Percentiles rank a stretch among this genome's conserved stretches.
These are phyloP conservation scores for Penicillium silybi DNA, from an alignment of 495 filamentous ascomycete species.

Conservation along the genomic window DNA sequence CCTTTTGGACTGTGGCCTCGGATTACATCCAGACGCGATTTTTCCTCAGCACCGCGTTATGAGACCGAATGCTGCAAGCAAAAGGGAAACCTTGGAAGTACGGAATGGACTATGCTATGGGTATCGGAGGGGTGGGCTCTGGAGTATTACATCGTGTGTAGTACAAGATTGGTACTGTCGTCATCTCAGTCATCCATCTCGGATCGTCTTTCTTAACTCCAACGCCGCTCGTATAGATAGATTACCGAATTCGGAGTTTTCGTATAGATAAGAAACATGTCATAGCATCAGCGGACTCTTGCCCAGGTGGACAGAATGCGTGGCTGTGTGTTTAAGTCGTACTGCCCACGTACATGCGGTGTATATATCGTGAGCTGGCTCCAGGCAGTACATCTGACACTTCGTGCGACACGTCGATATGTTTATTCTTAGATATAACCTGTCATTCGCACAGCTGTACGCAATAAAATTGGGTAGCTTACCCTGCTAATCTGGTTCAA, in stretches of 20 bases:
- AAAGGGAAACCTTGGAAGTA: too few relatives aligned
- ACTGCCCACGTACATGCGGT: background rate
- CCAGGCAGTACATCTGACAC: background rate
- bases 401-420: background rate
- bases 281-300: too few relatives aligned
- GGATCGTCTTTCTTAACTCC: too few relatives aligned
- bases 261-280: too few relatives aligned
- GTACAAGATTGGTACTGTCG: background rate
- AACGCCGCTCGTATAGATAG: too few relatives aligned
- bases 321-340: background rate
- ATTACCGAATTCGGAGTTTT: too few relatives aligned
- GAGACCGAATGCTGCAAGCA: background rate
- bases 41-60: background rate
- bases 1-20: background rate
- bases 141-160: background rate
- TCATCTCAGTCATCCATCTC: background rate
- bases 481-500: background rate
- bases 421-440: background rate
- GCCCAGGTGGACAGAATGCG: too few relatives aligned
- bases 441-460: background rate
- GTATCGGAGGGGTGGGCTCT: background rate
- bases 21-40: background rate
- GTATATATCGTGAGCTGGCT: background rate
- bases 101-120: too few relatives aligned
- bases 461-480: background rate